These are phyloP conservation scores for Petunia hybrid DNA, from an alignment of 305 asterid species.

Conservation along the genomic window DNA sequence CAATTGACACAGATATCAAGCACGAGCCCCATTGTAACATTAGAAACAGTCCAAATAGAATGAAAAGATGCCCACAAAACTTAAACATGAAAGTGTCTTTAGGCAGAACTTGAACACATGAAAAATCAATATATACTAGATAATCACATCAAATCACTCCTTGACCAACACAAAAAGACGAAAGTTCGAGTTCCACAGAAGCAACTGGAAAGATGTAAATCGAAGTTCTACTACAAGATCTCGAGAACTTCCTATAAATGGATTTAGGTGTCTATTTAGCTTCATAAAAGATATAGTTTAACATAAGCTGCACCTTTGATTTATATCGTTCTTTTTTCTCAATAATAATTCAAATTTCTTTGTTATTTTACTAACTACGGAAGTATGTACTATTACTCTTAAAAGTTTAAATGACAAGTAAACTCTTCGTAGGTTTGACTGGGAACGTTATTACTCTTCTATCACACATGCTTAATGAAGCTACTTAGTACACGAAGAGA, in stretches of 20 bases:
- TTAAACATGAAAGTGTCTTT: not conserved
- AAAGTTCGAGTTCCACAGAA: not conserved
- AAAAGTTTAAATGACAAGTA: slow-evolving; percentile 13
- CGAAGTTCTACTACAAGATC: slow-evolving; percentile 25
- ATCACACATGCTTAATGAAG: slow-evolving; percentile 8
- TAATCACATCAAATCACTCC: slow-evolving; percentile 21
- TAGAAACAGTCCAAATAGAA: slow-evolving; percentile 25
- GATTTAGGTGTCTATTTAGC: not conserved
- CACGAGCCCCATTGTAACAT: not conserved
- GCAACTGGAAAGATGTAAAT: not conserved
- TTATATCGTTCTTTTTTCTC: slow-evolving; percentile 17
- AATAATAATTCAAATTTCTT: slow-evolving; percentile 16
- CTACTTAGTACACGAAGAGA: not conserved
- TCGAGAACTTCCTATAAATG: slow-evolving; percentile 18
- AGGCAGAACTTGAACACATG: not conserved
- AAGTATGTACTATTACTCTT: not conserved
- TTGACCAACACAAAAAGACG: slow-evolving; percentile 4
- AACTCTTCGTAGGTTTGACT: not conserved
- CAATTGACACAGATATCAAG: slow-evolving; percentile 11
- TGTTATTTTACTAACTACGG: not conserved
- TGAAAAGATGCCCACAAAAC: not conserved
- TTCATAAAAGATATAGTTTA: not conserved
- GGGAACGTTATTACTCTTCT: slow-evolving; percentile 9
- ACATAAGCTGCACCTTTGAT: not conserved
- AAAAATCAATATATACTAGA: not conserved